These are phyloP conservation scores for Russula sp. DNA, from an alignment of 768 basidiomycete genomes.

Conservation along the genomic window DNA sequence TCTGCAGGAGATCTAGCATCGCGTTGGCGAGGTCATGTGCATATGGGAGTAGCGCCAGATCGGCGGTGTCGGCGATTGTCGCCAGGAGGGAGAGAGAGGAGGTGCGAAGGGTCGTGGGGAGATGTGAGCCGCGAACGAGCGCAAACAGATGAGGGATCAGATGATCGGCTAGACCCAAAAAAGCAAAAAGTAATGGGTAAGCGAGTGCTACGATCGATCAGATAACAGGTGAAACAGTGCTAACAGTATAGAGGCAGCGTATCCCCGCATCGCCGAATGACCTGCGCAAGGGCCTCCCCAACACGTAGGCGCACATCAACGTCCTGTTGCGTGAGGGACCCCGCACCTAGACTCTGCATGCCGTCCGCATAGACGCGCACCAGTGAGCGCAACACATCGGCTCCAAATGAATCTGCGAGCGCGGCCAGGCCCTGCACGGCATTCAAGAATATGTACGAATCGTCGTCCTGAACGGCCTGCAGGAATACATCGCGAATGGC, in stretches of 20 bases:
- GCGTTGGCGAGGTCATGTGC: constrained; percentile 51
- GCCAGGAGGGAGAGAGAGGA: constrained; percentile 67
- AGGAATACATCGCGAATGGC: constrained; percentile 85
- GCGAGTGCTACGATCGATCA: background rate
- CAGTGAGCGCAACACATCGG: constrained; percentile 60
- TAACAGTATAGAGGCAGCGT: constrained; percentile 63
- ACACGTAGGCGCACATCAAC: constrained; percentile 68
- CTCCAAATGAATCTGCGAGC: constrained; percentile 73
- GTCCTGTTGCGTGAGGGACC: constrained; percentile 47
- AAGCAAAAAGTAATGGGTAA: constrained; percentile 20
- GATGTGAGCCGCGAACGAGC: constrained; percentile 47
- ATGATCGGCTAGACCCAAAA: constrained; percentile 45
- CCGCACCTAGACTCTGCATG: constrained; percentile 42
- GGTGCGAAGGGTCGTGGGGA: constrained; percentile 68
- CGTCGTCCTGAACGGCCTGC: constrained; percentile 79
- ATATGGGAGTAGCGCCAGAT: constrained; percentile 58
- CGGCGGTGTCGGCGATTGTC: constrained; percentile 58
- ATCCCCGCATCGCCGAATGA: constrained; percentile 66
- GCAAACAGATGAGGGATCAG: constrained; percentile 67
- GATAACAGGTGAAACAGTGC: constrained; percentile 15
- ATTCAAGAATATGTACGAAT: constrained; percentile 92
- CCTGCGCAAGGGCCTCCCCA: constrained; percentile 78
- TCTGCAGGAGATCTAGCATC: constrained; percentile 71
- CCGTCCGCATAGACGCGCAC: constrained; percentile 57
- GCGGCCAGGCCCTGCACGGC: constrained; percentile 85